Percentiles rank a stretch among this genome's conserved stretches.
Conservation (phyloP, 169 alveolate species). For the Amoebophrya sp. region DNA sequence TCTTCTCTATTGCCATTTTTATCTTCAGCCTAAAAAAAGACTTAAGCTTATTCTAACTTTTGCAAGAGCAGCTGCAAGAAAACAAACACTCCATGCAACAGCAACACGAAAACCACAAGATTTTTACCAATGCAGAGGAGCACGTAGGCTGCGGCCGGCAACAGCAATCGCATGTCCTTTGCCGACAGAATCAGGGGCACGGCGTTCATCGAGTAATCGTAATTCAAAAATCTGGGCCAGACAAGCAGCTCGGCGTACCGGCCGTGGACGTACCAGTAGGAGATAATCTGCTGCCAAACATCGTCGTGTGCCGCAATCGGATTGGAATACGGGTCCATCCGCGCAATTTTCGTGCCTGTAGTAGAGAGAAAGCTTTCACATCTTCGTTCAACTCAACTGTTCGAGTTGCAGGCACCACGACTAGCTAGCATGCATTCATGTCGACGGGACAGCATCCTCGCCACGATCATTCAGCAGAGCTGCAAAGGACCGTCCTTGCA, state of each 20-base stretch:
- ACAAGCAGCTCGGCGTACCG: conserved; percentile 40
- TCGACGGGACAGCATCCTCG: too few species aligned
- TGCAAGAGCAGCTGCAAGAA: too few species aligned
- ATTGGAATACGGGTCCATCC: conserved; percentile 46
- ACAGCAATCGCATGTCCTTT: neutral
- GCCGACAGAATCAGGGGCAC: neutral
- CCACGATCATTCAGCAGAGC: too few species aligned
- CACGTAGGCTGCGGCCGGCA: conserved; percentile 12
- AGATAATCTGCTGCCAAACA: neutral
- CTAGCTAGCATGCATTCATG: too few species aligned
- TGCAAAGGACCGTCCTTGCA: too few species aligned
- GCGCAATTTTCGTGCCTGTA: conserved; percentile 37
- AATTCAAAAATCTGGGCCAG: conserved; percentile 42
- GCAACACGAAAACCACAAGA: too few species aligned
- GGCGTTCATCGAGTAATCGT: conserved; percentile 26
- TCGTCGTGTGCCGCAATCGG: conserved; percentile 40
- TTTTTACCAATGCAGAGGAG: neutral
- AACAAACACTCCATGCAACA: too few species aligned
- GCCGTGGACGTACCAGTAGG: conserved; percentile 41
- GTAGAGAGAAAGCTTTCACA: conserved; percentile 32
- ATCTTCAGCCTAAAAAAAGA: too few species aligned
- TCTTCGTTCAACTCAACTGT: too few species aligned
- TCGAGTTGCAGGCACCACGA: too few species aligned
- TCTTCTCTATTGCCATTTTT: too few species aligned
- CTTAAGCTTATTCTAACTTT: too few species aligned